phyloP scores from a whole-genome alignment of 345 rosid genomes.

The Lumnitzera racemosa region DNA sequence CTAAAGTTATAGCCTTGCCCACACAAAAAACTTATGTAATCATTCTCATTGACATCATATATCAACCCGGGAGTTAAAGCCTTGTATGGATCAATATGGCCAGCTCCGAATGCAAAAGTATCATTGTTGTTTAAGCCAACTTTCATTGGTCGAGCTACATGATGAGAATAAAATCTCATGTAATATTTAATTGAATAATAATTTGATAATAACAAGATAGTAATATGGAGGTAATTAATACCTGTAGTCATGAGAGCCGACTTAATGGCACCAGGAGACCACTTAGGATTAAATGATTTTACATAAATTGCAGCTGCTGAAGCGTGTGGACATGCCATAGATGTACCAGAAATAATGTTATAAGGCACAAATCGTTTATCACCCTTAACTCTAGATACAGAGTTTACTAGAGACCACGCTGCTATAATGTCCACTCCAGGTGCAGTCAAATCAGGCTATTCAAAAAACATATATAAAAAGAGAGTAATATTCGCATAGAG shows the following conservation, averaged over 20 bases:
- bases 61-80: slow-evolving; percentile 33
- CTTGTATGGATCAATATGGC: slow-evolving; percentile 24
- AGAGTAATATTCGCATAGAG: neutral
- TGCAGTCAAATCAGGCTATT: slow-evolving; percentile 28
- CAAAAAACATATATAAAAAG: too few relatives aligned
- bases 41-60: slow-evolving; percentile 27
- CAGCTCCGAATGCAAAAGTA: slow-evolving; percentile 33
- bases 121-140: slow-evolving; percentile 9
- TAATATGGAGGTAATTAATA: neutral
- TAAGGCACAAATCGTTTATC: slow-evolving; percentile 20
- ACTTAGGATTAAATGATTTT: slow-evolving; percentile 23
- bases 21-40: slow-evolving; percentile 34
- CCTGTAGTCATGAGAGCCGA: slow-evolving; percentile 40
- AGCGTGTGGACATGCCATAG: slow-evolving; percentile 40
- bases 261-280: slow-evolving; percentile 36
- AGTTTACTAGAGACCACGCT: slow-evolving; percentile 18
- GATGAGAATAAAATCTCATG: neutral
- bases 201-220: neutral
- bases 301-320: slow-evolving; percentile 22
- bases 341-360: slow-evolving; percentile 33
- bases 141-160: slow-evolving; percentile 23
- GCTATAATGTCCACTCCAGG: slow-evolving; percentile 42
- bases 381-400: slow-evolving; percentile 7
- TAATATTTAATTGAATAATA: neutral
- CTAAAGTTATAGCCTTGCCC: slow-evolving; percentile 26